Base-by-base conservation (phyloP, 495 filamentous ascomycete genomes). In the Bacidia gigantensis region DNA sequence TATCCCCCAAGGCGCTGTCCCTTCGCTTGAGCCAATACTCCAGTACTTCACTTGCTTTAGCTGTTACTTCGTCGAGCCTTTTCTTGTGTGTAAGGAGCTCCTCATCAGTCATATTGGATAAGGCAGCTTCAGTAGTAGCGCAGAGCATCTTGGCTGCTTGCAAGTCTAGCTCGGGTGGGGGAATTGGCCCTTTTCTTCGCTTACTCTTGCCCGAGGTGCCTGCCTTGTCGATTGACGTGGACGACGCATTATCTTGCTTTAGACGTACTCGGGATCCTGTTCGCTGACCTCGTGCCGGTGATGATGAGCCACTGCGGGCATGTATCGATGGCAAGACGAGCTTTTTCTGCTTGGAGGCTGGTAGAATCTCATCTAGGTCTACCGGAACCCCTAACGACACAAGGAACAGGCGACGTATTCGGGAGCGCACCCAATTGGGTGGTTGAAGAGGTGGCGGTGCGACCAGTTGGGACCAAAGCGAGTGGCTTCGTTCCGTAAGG, bases 341-440 rank as follows among this genome's bases (percentile, higher is more conserved):
- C 60, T 97, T 95, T 75, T 97, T 97, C 63, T 97, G 93, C 67
- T 95, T 96, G 32, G 86, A 90, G 1, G 89, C 86, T 1, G 92
- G 92, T 18, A 97, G 77, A 54, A 97, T 96, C 69, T 97, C 92
- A 65, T 99, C 92, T 2, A 99, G 75, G 58, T 99, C 92, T 45
- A 99, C 83, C 3, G 92, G 92, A 0, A 99, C 92, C 14, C 92
- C 92, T 2, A 99, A 77, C 11, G 87, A 94, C 38, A 99, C 92
- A 29, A 99, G 79, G 67, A 99, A 99, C 38, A 97, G 78, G 10
- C 92, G 85, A 49, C 92, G 86, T 61, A 96, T 97, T 48, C 90
- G 88, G 46, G 87, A 95, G 52, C 93, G 87, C 54, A 95, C 88
- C 92, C 92, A 99, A 67, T 99, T 90, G 0, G 93, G 90, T 1